Percentiles rank a stretch among this genome's conserved stretches.
Evolutionary conservation across 2,329 filamentous ascomycete species (phyloP).

Genomic region (Mariannaea elegans): DNA sequence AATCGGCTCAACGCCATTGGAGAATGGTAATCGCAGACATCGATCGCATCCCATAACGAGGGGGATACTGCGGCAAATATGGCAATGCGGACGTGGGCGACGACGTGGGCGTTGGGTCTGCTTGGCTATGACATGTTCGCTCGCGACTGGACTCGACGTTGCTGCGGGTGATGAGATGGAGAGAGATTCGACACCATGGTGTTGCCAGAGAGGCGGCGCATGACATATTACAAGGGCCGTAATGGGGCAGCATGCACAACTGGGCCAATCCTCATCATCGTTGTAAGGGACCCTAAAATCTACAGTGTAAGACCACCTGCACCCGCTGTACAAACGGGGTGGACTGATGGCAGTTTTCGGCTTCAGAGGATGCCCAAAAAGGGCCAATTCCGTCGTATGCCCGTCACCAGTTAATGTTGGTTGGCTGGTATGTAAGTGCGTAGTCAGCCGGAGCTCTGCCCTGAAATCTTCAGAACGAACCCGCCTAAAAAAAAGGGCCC

Average conservation of each 20-base stretch:
- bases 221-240: conserved; percentile 7
- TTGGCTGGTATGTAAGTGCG: conserved; percentile 6
- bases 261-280: conserved; percentile 16
- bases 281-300: neutral
- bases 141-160: conserved; percentile 39
- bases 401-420: conserved; percentile 3
- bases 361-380: neutral
- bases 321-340: conserved; percentile 7
- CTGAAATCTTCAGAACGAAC: conserved; percentile 12
- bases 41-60: conserved; percentile 10
- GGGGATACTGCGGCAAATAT: conserved; percentile 26
- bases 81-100: conserved; percentile 23
- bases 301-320: neutral
- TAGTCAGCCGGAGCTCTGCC: conserved; percentile 12
- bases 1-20: conserved; percentile 38
- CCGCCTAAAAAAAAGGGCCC: neutral
- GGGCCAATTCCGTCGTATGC: neutral
- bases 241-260: conserved; percentile 1
- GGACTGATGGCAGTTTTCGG: conserved; percentile 13
- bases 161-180: conserved; percentile 26
- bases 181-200: conserved; percentile 19
- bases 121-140: conserved; percentile 42
- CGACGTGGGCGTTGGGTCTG: conserved; percentile 23
- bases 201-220: conserved; percentile 30
- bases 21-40: conserved; percentile 18